Evolutionary conservation across 2,329 filamentous ascomycete species (phyloP), one percentile per base, ranked within the genome.

Genomic region (Sporothrix phasma): DNA sequence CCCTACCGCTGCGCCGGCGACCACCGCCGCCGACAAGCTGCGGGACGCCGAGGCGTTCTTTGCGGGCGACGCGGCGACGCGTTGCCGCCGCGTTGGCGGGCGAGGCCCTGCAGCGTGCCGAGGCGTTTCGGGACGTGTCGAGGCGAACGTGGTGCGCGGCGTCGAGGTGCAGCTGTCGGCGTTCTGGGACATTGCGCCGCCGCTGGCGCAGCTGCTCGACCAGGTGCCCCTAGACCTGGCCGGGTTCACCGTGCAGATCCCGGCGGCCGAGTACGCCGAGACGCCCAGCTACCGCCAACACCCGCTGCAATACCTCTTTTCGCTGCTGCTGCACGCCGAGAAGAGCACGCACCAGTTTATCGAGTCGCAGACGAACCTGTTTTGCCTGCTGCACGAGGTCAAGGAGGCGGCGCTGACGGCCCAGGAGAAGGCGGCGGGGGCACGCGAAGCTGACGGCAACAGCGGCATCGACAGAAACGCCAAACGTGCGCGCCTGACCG

Each of bases 261-360:
- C 94, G 0, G 73, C 82, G 0, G 79, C 84, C 19, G 94, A 99
- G 74, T 88, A 88, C 68, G 85, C 87, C 3, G 94, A 97, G 77
- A 97, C 93, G 70, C 90, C 92, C 0, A 81, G 81, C 19, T 97
- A 97, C 73, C 81, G 84, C 68, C 78, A 84, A 1, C 90, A 91
- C 71, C 94, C 94, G 11, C 76, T 97, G 72, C 91, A 97, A 75
- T 97, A 99, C 73, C 81, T 99, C 0, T 94, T 92, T 74, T 88
- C 86, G 54, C 78, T 97, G 26, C 80, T 99, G 8, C 83, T 87
- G 5, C 93, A 97, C 71, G 88, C 92, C 0, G 90, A 95, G 73
- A 96, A 94, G 77, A 92, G 88, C 70, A 93, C 91, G 8, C 95
- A 96, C 72, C 94, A 97, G 74, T 97, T 96, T 76, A 97, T 97